Percentiles rank a stretch among this genome's conserved stretches.
These are phyloP conservation scores for Ascosphaera pollenicola DNA, from an alignment of 2,329 filamentous ascomycete genomes.

Conservation along the genomic window DNA sequence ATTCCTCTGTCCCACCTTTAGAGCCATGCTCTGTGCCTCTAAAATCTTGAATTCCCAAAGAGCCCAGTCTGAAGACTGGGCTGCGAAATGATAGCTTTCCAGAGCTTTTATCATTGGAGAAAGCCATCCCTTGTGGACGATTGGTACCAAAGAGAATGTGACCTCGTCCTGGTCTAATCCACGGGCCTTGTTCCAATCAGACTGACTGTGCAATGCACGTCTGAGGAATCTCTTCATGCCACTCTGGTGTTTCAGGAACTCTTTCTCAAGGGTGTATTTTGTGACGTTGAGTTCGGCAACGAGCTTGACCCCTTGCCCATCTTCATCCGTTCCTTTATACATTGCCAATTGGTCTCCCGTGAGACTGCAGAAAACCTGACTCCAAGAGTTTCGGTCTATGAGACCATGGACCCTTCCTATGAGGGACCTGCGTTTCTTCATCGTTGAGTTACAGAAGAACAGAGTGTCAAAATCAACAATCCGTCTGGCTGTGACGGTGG, in stretches of 20 bases:
- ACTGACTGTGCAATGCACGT: not conserved
- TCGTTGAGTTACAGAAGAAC: not conserved
- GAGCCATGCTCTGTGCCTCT: not conserved
- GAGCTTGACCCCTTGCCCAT: not conserved
- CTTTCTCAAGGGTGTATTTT: not conserved
- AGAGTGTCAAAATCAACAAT: too few species aligned
- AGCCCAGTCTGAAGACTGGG: not conserved
- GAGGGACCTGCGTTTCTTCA: not conserved
- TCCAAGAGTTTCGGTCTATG: not conserved
- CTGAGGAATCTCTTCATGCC: not conserved
- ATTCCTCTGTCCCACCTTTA: not conserved
- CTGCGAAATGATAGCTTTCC: not conserved
- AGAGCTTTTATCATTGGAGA: not conserved
- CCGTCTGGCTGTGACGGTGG: too few species aligned
- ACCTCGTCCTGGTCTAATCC: not conserved
- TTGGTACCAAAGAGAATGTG: not conserved
- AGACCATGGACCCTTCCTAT: not conserved
- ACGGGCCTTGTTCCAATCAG: not conserved
- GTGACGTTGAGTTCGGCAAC: not conserved
- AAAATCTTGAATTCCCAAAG: not conserved
- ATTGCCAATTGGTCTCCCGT: not conserved
- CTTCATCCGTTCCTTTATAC: not conserved
- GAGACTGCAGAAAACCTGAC: not conserved
- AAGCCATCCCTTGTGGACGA: not conserved
- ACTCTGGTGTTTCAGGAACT: not conserved